A percentile compares a stretch with the other conserved stretches of the same genome.
phyloP scores from a whole-genome alignment of 2,329 filamentous ascomycete species.

The Myrmaecium sp. region DNA sequence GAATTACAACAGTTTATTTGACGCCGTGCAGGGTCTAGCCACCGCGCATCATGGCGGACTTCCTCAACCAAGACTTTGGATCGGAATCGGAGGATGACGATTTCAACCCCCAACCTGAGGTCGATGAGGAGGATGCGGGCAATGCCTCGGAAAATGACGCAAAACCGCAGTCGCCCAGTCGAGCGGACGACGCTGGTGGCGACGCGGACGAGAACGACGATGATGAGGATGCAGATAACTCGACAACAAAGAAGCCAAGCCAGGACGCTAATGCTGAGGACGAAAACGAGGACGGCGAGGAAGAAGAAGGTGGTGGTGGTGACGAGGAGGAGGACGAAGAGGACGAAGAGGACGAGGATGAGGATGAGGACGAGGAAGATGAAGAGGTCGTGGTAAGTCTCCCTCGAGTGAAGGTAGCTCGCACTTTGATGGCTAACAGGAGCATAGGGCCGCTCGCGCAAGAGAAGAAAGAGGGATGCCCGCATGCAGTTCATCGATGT shows the following conservation, averaged over 20 bases:
- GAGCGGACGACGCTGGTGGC: conserved; percentile 5
- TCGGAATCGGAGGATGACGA: conserved; percentile 63
- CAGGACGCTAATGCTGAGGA: conserved; percentile 29
- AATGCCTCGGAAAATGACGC: conserved; percentile 8
- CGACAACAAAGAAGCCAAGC: conserved; percentile 23
- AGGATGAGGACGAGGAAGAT: conserved; percentile 32
- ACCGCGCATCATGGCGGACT: conserved; percentile 16
- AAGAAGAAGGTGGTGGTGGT: conserved; percentile 23
- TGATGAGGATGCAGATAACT: conserved; percentile 7
- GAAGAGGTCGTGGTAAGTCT: conserved; percentile 24
- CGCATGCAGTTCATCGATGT: conserved; percentile 89
- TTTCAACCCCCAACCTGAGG: conserved; percentile 69
- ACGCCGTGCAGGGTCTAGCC: not conserved
- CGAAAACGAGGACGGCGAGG: conserved; percentile 30
- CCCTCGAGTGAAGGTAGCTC: not conserved
- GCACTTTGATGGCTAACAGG: conserved; percentile 30
- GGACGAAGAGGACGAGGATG: conserved; percentile 31
- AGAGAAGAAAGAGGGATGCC: conserved; percentile 56
- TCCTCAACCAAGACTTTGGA: conserved; percentile 34
- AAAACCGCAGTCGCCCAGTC: conserved; percentile 2
- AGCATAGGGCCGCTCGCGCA: conserved; percentile 51
- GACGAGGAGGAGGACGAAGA: conserved; percentile 23
- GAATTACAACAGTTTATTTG: no score
- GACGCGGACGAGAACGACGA: conserved; percentile 9
- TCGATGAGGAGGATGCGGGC: conserved; percentile 40